Evolutionary conservation across 306 rosid genomes (phyloP).

Genomic region (Sicyos edulis): DNA sequence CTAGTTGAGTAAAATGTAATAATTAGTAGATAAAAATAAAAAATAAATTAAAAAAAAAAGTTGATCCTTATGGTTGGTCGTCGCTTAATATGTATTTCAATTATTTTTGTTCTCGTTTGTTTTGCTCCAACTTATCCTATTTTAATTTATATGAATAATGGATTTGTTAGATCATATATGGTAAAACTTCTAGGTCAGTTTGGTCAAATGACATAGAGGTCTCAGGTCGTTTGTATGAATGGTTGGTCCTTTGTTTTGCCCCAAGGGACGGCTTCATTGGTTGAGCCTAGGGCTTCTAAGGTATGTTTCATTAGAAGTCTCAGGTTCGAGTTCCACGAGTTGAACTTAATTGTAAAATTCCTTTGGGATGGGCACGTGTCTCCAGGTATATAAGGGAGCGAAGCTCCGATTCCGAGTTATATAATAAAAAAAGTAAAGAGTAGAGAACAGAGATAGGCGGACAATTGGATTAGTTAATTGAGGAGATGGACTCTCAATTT

Average conservation of each 20-base stretch:
- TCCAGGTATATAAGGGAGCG: no score
- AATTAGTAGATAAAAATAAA: not conserved
- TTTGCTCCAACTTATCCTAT: not conserved
- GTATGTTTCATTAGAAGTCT: no score
- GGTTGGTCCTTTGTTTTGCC: no score
- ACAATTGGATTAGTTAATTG: not conserved
- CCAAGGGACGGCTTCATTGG: no score
- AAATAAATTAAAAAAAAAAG: no score
- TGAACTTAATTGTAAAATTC: no score
- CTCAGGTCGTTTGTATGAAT: no score
- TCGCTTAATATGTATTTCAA: not conserved
- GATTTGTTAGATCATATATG: not conserved
- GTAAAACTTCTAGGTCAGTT: not conserved
- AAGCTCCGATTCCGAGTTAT: no score
- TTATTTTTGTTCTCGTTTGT: conserved; percentile 11
- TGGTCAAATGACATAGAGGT: not conserved
- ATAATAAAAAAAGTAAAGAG: not conserved
- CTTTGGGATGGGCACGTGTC: no score
- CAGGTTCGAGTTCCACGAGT: no score
- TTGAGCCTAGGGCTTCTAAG: no score
- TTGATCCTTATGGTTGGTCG: not conserved
- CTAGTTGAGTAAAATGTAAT: not conserved
- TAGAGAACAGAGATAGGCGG: not conserved
- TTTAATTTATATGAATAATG: not conserved
- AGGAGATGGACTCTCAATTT: conserved; percentile 2